Base-by-base conservation (phyloP, 495 filamentous ascomycete species). In the Aspergillus homomorphus region DNA sequence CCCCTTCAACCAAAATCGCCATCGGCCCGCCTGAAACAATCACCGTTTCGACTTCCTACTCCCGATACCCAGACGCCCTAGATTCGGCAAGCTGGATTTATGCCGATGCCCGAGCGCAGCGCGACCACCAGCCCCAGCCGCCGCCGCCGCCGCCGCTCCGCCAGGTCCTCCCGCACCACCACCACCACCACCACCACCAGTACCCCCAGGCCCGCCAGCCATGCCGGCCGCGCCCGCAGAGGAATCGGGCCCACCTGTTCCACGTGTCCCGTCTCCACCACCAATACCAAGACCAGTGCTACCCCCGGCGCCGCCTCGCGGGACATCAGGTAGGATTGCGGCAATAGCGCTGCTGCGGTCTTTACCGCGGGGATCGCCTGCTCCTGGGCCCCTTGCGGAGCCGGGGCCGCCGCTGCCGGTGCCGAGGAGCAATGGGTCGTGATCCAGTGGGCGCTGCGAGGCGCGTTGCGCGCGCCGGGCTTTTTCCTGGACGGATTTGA, bases 401-500 rank as follows among this genome's bases (percentile, higher is more conserved):
- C n/a, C n/a, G 26, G 9, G 26, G 3, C 26, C 26, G 26, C 26
- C 26, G 33, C 33, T 12, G 8, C 33, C 33, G 33, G 8, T 12
- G 15, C 33, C 33, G 33, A 30, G 26, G 26, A 30, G 10, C 4
- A 10, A 30, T 30, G 50, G 41, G 48, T 68, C 64, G 14, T 63
- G 49, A 48, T 76, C 66, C 59, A 75, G 59, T 16, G 69, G 62
- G 18, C 70, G 62, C 60, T 75, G 72, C 26, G 71, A 60, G 48
- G 66, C 64, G 30, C 79, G 73, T 60, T 83, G 79, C 16, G 78
- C 61, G 52, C 82, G 71, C 26, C 86, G 77, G 22, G 89, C 87
- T 28, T 82, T 83, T 58, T 99, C 95, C 66, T 99, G 94, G 19
- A 93, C 91, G 21, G 77, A 78, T 60, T 88, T 89, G 72, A 98